Evolutionary conservation across 176 grass and related monocot genomes (phyloP), one percentile per base, ranked within the genome.

Genomic region (Eremochloa ophiuroides): DNA sequence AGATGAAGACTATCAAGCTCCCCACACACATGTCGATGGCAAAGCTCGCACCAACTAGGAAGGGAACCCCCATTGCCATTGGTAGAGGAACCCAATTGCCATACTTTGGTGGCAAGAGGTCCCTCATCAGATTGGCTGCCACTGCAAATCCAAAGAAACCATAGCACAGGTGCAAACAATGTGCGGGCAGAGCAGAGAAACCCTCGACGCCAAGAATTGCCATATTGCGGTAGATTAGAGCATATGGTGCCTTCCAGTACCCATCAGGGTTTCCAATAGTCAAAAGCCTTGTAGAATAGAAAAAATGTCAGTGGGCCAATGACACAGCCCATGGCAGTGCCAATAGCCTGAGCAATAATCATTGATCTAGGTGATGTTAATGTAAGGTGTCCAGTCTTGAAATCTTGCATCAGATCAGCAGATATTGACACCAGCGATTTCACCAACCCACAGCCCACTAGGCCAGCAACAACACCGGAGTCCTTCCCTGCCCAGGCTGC

Each of bases 201-300:
- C 96, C 96, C 83, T 99, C 76, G 0, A 99, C 93, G 18, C 93
- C 96, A 29, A 99, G 88, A 82, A 95, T 99, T 1, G 96, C 96
- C 96, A 99, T 99, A 77, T 99, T 99, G 79, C 93, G 85, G 88
- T 99, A 99, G 42, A 99, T 86, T 43, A 99, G 82, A 63, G 93
- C 96, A 78, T 99, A 99, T 5, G 96, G 96, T 3, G 96, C 96
- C 78, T 99, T 99, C 96, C 93, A 99, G 34, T 75, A 82, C 27
- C 96, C 96, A 64, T 95, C 87, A 6, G 93, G 96, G 65, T 99
- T 99, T 56, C 96, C 96, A 20, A 99, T 89, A n/a, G 71, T 99
- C 96, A 69, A 99, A 99, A 42, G 93, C 93, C 42, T 88, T 95
- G 73, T 95, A 95, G 85, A 98, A 98, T 17, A 98, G 72, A 43